phyloP scores from a whole-genome alignment of 805 yeast genomes.

The Yarrowia osloensis region DNA sequence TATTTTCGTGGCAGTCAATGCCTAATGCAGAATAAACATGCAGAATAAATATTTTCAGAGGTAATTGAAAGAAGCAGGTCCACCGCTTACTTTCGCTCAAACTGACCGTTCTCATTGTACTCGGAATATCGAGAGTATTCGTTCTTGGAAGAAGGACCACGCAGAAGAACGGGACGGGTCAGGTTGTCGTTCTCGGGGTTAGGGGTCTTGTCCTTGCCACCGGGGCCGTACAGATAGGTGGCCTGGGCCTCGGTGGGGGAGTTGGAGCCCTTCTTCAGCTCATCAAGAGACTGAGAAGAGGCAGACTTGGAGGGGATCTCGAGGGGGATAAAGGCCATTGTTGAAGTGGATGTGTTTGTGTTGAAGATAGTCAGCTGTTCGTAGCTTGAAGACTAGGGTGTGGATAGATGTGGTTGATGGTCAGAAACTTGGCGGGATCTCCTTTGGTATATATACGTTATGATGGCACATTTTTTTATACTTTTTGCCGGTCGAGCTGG shows the following conservation, averaged over 20 bases:
- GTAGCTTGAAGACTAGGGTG: conserved; percentile 12
- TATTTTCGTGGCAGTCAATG: neutral
- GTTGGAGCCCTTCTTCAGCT: conserved; percentile 21
- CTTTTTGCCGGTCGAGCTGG: neutral
- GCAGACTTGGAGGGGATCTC: conserved; percentile 30
- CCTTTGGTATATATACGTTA: neutral
- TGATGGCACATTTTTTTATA: neutral
- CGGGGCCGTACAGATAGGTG: conserved; percentile 29
- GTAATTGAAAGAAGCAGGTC: neutral
- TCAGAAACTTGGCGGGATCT: neutral
- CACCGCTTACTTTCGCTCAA: conserved; percentile 8
- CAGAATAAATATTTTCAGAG: conserved; percentile 25
- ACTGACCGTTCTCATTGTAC: conserved; percentile 28
- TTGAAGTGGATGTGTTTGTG: neutral
- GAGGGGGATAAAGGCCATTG: conserved; percentile 26
- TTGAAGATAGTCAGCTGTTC: conserved; percentile 7
- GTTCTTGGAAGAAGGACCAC: conserved; percentile 30
- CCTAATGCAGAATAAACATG: neutral
- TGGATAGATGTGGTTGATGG: neutral
- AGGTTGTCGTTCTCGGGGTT: conserved; percentile 25
- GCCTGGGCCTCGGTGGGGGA: conserved; percentile 18
- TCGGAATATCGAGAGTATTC: conserved; percentile 18
- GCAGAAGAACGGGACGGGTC: conserved; percentile 28
- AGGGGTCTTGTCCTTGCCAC: conserved; percentile 30
- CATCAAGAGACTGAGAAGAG: conserved; percentile 29